phyloP scores from a whole-genome alignment of 192 early-diverging fungal genomes.

The Coemansia sp. region DNA sequence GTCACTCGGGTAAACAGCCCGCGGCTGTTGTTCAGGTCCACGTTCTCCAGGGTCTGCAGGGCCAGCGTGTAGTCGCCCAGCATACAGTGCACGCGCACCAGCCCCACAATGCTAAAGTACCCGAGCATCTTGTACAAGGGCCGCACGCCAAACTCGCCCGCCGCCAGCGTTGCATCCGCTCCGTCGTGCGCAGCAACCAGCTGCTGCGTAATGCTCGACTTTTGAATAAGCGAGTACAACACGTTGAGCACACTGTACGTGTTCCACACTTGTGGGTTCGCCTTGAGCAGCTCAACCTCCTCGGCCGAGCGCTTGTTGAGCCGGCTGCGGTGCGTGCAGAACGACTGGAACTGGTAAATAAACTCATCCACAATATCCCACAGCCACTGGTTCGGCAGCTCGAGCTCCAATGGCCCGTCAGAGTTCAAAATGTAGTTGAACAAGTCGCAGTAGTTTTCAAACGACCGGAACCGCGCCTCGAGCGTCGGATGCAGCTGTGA shows the following conservation, averaged over 20 bases:
- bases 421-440: slow-evolving; percentile 93
- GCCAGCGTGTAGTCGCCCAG: slow-evolving; percentile 95
- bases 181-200: slow-evolving; percentile 85
- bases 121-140: slow-evolving; percentile 96
- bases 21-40: slow-evolving; percentile 87
- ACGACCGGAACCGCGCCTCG: slow-evolving; percentile 88
- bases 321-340: slow-evolving; percentile 91
- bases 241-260: slow-evolving; percentile 96
- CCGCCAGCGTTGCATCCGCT: slow-evolving; percentile 83
- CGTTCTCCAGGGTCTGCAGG: slow-evolving; percentile 94
- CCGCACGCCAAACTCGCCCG: slow-evolving; percentile 83
- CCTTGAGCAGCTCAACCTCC: slow-evolving; percentile 79
- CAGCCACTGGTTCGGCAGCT: slow-evolving; percentile 97
- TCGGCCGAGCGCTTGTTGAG: slow-evolving; percentile 75
- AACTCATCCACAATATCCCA: slow-evolving; percentile 99
- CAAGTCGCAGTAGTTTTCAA: slow-evolving; percentile 95
- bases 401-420: slow-evolving; percentile 81
- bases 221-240: slow-evolving; percentile 92
- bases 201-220: slow-evolving; percentile 92
- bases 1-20: slow-evolving; percentile 93
- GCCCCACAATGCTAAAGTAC: slow-evolving; percentile 91
- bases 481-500: slow-evolving; percentile 84
- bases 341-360: slow-evolving; percentile 99
- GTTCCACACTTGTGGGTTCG: slow-evolving; percentile 90
- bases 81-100: slow-evolving; percentile 92